A percentile compares a stretch with the other conserved stretches of the same genome.
phyloP scores from a whole-genome alignment of 2,329 filamentous ascomycete genomes.

The Cercospora beticola region DNA sequence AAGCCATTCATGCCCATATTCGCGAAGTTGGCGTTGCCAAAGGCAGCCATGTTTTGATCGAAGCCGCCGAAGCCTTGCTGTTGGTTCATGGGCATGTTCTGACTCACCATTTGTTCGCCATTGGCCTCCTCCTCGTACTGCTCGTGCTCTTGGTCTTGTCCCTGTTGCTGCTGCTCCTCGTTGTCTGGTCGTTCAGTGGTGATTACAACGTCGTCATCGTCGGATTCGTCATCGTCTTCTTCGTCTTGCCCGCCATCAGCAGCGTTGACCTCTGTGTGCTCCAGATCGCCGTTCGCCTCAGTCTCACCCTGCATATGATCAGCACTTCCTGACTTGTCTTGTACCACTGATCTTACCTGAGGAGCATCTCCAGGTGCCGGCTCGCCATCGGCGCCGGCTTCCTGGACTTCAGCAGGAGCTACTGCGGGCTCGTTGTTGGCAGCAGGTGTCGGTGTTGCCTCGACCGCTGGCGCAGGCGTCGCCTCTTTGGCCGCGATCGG shows the following conservation, averaged over 20 bases:
- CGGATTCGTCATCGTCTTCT: slow-evolving; percentile 28
- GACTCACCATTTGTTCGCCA: slow-evolving; percentile 16
- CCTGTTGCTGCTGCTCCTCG: slow-evolving; percentile 21
- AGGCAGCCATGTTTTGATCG: slow-evolving; percentile 27
- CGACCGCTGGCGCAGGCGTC: slow-evolving; percentile 6
- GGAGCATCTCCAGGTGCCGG: slow-evolving; percentile 8
- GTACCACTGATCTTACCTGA: slow-evolving; percentile 14
- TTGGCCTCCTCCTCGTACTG: slow-evolving; percentile 20
- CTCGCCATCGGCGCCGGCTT: slow-evolving; percentile 3
- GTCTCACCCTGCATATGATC: background rate
- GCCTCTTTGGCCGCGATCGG: slow-evolving; percentile 24
- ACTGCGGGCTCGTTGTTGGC: slow-evolving; percentile 15
- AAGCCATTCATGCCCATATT: slow-evolving; percentile 55
- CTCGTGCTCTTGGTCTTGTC: slow-evolving; percentile 20
- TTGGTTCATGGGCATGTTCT: slow-evolving; percentile 26
- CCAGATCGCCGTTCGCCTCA: slow-evolving; percentile 12
- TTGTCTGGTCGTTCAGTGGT: slow-evolving; percentile 34
- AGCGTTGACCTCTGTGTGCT: background rate
- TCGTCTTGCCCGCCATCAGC: slow-evolving; percentile 26
- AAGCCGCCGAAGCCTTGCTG: slow-evolving; percentile 29
- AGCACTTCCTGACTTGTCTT: background rate
- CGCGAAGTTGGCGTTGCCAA: slow-evolving; percentile 25
- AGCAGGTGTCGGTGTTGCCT: slow-evolving; percentile 10
- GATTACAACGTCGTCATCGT: slow-evolving; percentile 34
- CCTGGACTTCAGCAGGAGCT: slow-evolving; percentile 11